A percentile compares a stretch with the other conserved stretches of the same genome.
Evolutionary conservation across 768 basidiomycete genomes (phyloP).

Genomic region (Leccinellum luteum): DNA sequence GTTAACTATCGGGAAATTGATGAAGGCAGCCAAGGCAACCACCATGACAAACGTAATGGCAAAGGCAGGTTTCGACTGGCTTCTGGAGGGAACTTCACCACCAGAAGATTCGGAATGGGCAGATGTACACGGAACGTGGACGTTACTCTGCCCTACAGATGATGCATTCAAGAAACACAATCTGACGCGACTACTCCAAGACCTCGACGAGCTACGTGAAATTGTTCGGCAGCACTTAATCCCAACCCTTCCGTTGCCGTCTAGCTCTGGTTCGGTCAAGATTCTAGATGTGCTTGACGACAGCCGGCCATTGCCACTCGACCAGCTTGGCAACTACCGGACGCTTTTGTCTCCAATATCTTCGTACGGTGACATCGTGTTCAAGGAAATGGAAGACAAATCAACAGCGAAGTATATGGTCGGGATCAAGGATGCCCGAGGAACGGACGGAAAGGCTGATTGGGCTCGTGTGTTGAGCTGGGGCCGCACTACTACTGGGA

Average conservation of each 20-base stretch:
- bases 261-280: slow-evolving; percentile 22
- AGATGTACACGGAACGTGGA: slow-evolving; percentile 65
- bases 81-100: slow-evolving; percentile 80
- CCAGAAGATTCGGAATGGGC: slow-evolving; percentile 70
- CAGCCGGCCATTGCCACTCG: slow-evolving; percentile 70
- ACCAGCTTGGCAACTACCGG: slow-evolving; percentile 67
- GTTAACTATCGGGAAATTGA: slow-evolving; percentile 84
- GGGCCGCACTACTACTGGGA: slow-evolving; percentile 73
- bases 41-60: slow-evolving; percentile 85
- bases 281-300: slow-evolving; percentile 47
- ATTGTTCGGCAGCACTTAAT: slow-evolving; percentile 80
- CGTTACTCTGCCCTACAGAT: slow-evolving; percentile 87
- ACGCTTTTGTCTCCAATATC: slow-evolving; percentile 70
- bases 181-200: slow-evolving; percentile 66
- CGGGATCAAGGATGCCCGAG: slow-evolving; percentile 72
- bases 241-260: slow-evolving; percentile 37
- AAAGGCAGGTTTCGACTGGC: slow-evolving; percentile 88
- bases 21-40: slow-evolving; percentile 82
- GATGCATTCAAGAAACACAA: slow-evolving; percentile 88
- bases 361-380: slow-evolving; percentile 80
- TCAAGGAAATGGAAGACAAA: slow-evolving; percentile 52
- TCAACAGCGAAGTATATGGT: slow-evolving; percentile 50
- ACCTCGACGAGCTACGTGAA: slow-evolving; percentile 48
- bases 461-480: slow-evolving; percentile 66
- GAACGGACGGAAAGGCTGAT: slow-evolving; percentile 58